Base-by-base conservation (phyloP, 257 asterid species). In the Ballota nigra region DNA sequence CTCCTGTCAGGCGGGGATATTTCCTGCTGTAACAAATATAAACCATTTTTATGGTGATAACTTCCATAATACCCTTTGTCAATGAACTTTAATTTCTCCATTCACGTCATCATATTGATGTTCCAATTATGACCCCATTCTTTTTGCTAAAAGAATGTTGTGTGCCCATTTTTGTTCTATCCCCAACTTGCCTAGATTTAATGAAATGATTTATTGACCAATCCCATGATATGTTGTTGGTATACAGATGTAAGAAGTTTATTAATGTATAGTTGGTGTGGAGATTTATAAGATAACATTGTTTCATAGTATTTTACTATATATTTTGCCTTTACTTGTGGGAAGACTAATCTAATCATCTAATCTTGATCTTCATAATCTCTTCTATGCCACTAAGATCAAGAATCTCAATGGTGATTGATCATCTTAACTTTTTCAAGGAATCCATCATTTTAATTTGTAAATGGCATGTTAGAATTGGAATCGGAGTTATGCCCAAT, bases 161-260 rank as follows among this genome's bases (percentile, higher is more conserved):
- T 49, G 51, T 55, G 6, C 2, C 31, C 33, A 70, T 18, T 64
- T n/a, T 20, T 64, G 70, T 65, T 41, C 6, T 38, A 55, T 41
- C 59, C 43, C 64, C 57, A 68, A 63, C 53, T 73, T 68, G 77
- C 73, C 57, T 70, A 53, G 60, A 18, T 23, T 24, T 24, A 4
- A 16, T 31, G 28, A 75, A 67, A 19, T 61, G 58, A 34, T 0
- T 8, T 59, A n/a, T 59, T 69, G 66, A 53, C 73, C 75, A 79
- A 62, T 59, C 75, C 51, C 45, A 68, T 19, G n/a, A 4, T 45
- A 28, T 26, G 26, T 31, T 31, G 16, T 52, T 19, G 70, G 66
- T 57, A 40, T 60, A 66, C 78, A 77, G 49, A 52, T 70, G 13
- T n/a, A 28, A 19, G 38, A 63, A 57, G 66, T 28, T 53, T 45